Evolutionary conservation across 352 stramenopile species (phyloP), one percentile per base, ranked within the genome.

Genomic region (Chrysophaeum taylorii): DNA sequence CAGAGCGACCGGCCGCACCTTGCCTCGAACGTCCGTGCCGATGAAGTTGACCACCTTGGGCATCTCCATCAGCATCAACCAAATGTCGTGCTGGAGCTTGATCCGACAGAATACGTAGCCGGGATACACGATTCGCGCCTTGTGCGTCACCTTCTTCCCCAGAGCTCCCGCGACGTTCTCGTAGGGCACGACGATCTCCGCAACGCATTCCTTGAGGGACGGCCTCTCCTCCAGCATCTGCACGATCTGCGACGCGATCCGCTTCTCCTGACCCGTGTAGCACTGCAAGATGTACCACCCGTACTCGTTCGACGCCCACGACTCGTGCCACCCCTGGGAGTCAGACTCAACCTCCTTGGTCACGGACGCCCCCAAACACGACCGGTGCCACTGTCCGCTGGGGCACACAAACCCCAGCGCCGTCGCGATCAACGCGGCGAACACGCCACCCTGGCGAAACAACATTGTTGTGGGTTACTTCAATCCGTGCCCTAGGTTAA

Each of bases 281-380:
- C 45, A 57, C 23, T 57, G 45, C 45, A 57, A 27, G 23, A 57
- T 57, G 45, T 57, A 57, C 45, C 45, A 57, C 45, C n/a, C n/a
- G n/a, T n/a, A n/a, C n/a, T n/a, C n/a, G n/a, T n/a, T n/a, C n/a
- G n/a, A n/a, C n/a, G n/a, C n/a, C n/a, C n/a, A n/a, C n/a, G n/a
- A n/a, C n/a, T n/a, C n/a, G n/a, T n/a, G n/a, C n/a, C n/a, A n/a
- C n/a, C n/a, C n/a, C n/a, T n/a, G n/a, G n/a, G n/a, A n/a, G n/a
- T n/a, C n/a, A n/a, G n/a, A n/a, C n/a, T n/a, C n/a, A n/a, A n/a
- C n/a, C n/a, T n/a, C n/a, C n/a, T n/a, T n/a, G n/a, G n/a, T n/a
- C n/a, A n/a, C n/a, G n/a, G n/a, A n/a, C n/a, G n/a, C n/a, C n/a
- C n/a, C n/a, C n/a, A n/a, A n/a, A n/a, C n/a, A n/a, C n/a, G n/a